These are phyloP conservation scores for Oryza meyeriana DNA, from an alignment of 176 grass and related monocot species.

Conservation along the genomic window DNA sequence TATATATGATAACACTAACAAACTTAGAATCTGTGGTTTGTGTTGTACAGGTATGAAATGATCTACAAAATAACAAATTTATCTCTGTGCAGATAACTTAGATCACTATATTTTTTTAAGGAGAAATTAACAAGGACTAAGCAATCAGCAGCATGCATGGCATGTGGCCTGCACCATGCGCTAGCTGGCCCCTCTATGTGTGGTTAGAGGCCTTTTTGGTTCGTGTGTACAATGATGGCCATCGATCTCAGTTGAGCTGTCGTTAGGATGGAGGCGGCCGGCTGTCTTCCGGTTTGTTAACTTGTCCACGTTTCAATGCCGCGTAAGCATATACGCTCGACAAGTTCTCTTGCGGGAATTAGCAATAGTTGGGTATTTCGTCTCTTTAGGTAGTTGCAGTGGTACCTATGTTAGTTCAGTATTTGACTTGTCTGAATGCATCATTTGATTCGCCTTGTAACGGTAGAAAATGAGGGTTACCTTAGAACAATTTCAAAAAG, in stretches of 20 bases:
- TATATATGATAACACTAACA: too few relatives aligned
- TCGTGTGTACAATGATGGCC: neutral
- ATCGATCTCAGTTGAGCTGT: conserved; percentile 47
- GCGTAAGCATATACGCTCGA: neutral
- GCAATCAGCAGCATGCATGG: neutral
- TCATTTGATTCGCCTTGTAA: too few relatives aligned
- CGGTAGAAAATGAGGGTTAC: too few relatives aligned
- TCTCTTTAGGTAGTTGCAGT: neutral
- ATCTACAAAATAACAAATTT: too few relatives aligned
- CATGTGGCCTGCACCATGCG: neutral
- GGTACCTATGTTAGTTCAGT: too few relatives aligned
- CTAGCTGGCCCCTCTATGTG: neutral
- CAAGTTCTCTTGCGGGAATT: neutral
- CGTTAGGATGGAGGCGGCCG: conserved; percentile 37
- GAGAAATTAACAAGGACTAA: neutral
- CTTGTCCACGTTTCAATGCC: neutral
- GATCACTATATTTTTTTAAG: too few relatives aligned
- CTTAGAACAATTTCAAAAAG: too few relatives aligned
- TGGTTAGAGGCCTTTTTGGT: neutral
- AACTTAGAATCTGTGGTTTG: neutral
- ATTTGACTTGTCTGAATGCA: too few relatives aligned
- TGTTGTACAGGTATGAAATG: neutral
- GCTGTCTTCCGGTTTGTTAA: conserved; percentile 7
- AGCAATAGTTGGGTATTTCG: neutral
- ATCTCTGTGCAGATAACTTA: too few relatives aligned